Conservation (phyloP, 352 stramenopile genomes). For the Pythium folliculosum region DNA sequence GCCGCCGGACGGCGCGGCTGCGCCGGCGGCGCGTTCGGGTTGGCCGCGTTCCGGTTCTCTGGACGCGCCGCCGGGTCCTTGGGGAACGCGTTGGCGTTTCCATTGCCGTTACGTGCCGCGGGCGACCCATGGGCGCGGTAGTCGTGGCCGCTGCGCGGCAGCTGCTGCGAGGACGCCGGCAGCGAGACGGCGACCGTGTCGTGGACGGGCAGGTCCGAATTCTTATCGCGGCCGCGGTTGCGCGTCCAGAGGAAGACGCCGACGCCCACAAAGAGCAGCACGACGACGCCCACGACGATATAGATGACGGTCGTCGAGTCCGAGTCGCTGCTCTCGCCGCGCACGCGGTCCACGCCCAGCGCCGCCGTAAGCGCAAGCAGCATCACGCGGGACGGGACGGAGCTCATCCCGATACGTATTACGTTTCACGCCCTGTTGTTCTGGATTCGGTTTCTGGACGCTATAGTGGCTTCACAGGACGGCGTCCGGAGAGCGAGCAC, state of each 20-base stretch:
- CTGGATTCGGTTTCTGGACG: not conserved
- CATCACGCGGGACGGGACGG: not conserved
- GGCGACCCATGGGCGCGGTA: slow-evolving; percentile 13
- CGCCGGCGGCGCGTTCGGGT: slow-evolving; percentile 21
- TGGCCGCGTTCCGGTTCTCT: not conserved
- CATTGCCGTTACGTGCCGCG: not conserved
- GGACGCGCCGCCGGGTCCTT: not conserved
- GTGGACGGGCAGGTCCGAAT: slow-evolving; percentile 11
- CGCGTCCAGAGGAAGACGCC: slow-evolving; percentile 58
- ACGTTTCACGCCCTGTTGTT: no score
- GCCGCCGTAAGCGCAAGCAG: not conserved
- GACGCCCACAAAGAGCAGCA: slow-evolving; percentile 48
- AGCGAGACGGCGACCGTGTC: slow-evolving; percentile 2
- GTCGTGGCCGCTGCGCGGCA: not conserved
- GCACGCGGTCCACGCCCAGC: slow-evolving; percentile 16
- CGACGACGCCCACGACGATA: slow-evolving; percentile 55
- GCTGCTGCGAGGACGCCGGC: slow-evolving; percentile 6
- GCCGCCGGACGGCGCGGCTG: slow-evolving; percentile 21
- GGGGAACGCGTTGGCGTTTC: not conserved
- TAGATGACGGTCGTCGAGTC: slow-evolving; percentile 51
- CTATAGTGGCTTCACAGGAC: not conserved
- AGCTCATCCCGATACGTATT: not conserved
- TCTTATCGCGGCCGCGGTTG: slow-evolving; percentile 27
- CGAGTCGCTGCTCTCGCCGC: slow-evolving; percentile 22
- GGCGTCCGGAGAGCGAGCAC: not conserved